A percentile compares a stretch with the other conserved stretches of the same genome.
phyloP scores from a whole-genome alignment of 2,329 filamentous ascomycete genomes.

The Aspergillus felis region DNA sequence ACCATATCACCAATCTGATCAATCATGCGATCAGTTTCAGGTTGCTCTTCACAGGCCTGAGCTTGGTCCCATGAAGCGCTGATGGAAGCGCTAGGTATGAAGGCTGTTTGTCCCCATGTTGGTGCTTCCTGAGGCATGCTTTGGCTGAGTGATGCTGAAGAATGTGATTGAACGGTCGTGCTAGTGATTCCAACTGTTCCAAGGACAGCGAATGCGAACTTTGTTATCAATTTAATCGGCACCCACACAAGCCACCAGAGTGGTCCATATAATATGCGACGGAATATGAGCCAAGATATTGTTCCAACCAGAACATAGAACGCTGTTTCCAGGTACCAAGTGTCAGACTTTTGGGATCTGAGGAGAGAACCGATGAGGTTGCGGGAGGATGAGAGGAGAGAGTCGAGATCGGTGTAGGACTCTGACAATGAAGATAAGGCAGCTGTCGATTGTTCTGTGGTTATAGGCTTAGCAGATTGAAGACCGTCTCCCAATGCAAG shows the following conservation, averaged over 20 bases:
- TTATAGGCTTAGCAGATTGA: slow-evolving; percentile 4
- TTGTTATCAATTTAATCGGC: slow-evolving; percentile 67
- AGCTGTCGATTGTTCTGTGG: slow-evolving; percentile 66
- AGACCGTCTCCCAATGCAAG: background rate
- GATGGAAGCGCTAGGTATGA: slow-evolving; percentile 10
- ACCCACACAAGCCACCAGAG: slow-evolving; percentile 85
- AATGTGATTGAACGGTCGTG: slow-evolving; percentile 23
- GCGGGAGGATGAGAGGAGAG: slow-evolving; percentile 68
- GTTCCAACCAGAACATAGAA: slow-evolving; percentile 78
- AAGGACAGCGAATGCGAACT: slow-evolving; percentile 54
- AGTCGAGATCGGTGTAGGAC: slow-evolving; percentile 74
- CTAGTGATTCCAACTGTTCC: slow-evolving; percentile 46
- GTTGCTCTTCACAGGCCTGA: slow-evolving; percentile 15
- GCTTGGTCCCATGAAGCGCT: slow-evolving; percentile 19
- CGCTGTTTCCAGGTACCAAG: slow-evolving; percentile 92
- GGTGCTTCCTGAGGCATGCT: slow-evolving; percentile 17
- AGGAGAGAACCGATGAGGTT: slow-evolving; percentile 75
- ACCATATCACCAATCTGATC: slow-evolving; percentile 42
- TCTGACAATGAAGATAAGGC: slow-evolving; percentile 78
- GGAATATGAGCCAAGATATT: slow-evolving; percentile 79
- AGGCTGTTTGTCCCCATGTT: slow-evolving; percentile 16
- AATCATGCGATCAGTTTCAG: slow-evolving; percentile 34
- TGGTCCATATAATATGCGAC: slow-evolving; percentile 82
- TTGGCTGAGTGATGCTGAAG: slow-evolving; percentile 16
- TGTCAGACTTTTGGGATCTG: slow-evolving; percentile 89